phyloP scores from a whole-genome alignment of 257 asterid species.

The Ehretia macrophylla region DNA sequence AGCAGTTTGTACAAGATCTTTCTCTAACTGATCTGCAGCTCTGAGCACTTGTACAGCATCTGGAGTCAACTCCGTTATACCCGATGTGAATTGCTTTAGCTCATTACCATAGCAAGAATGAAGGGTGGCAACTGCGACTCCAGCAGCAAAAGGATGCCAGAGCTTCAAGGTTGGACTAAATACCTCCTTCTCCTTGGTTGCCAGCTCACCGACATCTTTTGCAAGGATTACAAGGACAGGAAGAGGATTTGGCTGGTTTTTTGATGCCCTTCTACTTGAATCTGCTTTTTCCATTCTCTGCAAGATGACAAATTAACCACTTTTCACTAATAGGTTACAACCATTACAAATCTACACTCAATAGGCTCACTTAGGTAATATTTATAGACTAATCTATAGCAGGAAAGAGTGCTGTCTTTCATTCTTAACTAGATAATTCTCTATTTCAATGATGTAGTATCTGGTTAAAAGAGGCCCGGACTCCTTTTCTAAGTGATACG shows the following conservation, averaged over 20 bases:
- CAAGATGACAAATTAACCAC: slow-evolving; percentile 13
- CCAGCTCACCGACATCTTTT: slow-evolving; percentile 90
- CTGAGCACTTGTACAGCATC: slow-evolving; percentile 91
- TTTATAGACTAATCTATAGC: too few relatives aligned
- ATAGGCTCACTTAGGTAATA: too few relatives aligned
- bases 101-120: slow-evolving; percentile 93
- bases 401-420: too few relatives aligned
- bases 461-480: too few relatives aligned
- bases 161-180: slow-evolving; percentile 87
- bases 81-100: slow-evolving; percentile 81
- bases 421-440: too few relatives aligned
- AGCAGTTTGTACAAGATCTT: slow-evolving; percentile 91
- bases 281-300: slow-evolving; percentile 97
- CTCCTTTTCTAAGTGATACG: too few relatives aligned
- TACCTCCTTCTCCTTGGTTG: slow-evolving; percentile 61
- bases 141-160: slow-evolving; percentile 99
- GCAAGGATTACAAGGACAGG: slow-evolving; percentile 95
- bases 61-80: slow-evolving; percentile 87
- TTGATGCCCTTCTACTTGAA: slow-evolving; percentile 89
- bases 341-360: too few relatives aligned
- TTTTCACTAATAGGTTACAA: background rate
- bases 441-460: too few relatives aligned
- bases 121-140: slow-evolving; percentile 95
- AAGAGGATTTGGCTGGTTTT: slow-evolving; percentile 82
- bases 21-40: slow-evolving; percentile 95